Conservation (phyloP, 164 flowering plant genomes). For the Tinospora cordifolia region DNA sequence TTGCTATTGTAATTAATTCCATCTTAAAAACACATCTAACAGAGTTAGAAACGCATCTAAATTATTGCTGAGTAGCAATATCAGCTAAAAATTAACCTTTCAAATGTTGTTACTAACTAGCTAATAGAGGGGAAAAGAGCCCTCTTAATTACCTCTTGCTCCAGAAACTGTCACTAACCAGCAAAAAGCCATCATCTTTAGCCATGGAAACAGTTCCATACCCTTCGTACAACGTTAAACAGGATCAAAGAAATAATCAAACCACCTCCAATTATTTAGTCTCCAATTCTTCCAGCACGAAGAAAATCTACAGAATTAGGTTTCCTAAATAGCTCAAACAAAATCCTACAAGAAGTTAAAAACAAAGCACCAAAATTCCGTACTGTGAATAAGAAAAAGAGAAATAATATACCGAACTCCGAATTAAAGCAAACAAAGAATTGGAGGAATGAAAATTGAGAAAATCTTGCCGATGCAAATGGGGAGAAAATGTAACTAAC, state of each 20-base stretch:
- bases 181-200: constrained; percentile 28
- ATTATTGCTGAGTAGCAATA: neutral
- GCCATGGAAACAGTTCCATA: constrained; percentile 36
- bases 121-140: neutral
- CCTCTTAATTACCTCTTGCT: constrained; percentile 44
- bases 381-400: neutral
- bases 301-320: neutral
- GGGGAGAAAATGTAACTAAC: too few relatives aligned
- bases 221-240: constrained; percentile 11
- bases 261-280: neutral
- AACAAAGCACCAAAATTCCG: neutral
- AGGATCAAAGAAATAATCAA: neutral
- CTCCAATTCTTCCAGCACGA: neutral
- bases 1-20: neutral
- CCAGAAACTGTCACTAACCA: constrained; percentile 25
- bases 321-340: neutral
- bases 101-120: neutral
- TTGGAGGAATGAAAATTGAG: neutral
- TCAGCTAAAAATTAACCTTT: neutral
- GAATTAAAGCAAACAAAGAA: neutral
- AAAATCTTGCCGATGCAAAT: neutral
- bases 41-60: neutral
- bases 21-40: neutral
- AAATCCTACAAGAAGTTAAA: neutral
- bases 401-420: neutral